Evolutionary conservation across 2,329 filamentous ascomycete species (phyloP), one percentile per base, ranked within the genome.

Genomic region (Aspergillus sp.): DNA sequence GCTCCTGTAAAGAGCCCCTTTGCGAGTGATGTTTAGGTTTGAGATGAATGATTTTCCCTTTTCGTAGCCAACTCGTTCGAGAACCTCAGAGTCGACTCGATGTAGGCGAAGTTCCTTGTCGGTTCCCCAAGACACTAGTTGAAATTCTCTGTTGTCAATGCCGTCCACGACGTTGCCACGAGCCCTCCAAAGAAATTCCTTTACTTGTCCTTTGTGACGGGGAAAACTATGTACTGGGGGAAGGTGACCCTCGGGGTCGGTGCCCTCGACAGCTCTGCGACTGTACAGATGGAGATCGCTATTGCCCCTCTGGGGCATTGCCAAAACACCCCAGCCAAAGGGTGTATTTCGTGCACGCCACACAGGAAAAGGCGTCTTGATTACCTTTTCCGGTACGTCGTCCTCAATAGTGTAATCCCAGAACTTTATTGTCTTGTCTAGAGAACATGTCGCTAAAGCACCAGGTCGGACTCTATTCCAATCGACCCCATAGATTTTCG

Each of bases 401-500:
- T 83, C 82, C 4, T 87, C 82, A 19, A 85, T 81, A 2, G 81
- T 83, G 69, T 93, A 92, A 74, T 97, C 91, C 93, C 93, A 97
- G 66, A 97, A 91, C 73, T 96, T 96, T 77, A 97, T 94, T 46
- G 90, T 96, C 74, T 90, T 92, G 73, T 97, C 93, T 53, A 97
- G 81, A 1, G 93, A 96, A 76, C 93, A 97, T 3, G 93, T 97
- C 6, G 92, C 87, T 54, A 97, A 82, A 41, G 87, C 89, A 9
- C 87, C 89, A 1, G 87, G 79, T 52, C 88, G 84, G 13, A 89
- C 90, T 55, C 94, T 87, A 72, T 96, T 96, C 94, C 94, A 97
- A 77, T 97, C 94, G 38, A 97, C 83, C 30, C 94, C 94, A 73
- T 97, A 97, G 62, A 97, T 97, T 77, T 97, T 97, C 43, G 93